phyloP scores from a whole-genome alignment of 768 basidiomycete genomes.

The Fomitopsis pulvina region DNA sequence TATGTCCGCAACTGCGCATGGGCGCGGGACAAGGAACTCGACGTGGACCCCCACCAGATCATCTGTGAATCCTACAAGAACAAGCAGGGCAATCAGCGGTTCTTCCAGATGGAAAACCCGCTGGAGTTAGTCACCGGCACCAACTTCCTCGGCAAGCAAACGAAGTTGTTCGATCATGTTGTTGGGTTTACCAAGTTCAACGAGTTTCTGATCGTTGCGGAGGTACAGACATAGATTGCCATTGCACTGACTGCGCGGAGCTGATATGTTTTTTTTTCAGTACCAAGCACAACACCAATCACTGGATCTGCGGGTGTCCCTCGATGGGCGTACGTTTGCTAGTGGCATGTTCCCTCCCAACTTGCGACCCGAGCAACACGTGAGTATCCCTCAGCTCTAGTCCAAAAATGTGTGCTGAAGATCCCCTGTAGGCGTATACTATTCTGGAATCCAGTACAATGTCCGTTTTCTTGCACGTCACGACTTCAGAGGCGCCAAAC shows the following conservation, averaged over 20 bases:
- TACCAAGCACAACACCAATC: slow-evolving; percentile 46
- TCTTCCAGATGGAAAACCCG: slow-evolving; percentile 51
- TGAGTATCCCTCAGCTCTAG: slow-evolving; percentile 29
- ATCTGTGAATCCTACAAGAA: slow-evolving; percentile 83
- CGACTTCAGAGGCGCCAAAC: slow-evolving; percentile 68
- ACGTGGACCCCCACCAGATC: slow-evolving; percentile 82
- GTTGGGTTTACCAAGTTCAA: slow-evolving; percentile 97
- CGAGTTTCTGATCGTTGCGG: slow-evolving; percentile 92
- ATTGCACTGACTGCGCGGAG: no score
- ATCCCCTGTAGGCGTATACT: slow-evolving; percentile 69
- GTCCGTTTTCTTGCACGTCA: slow-evolving; percentile 93
- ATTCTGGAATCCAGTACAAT: slow-evolving; percentile 91
- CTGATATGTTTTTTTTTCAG: slow-evolving; percentile 24
- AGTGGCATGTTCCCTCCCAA: slow-evolving; percentile 84
- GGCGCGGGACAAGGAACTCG: slow-evolving; percentile 74
- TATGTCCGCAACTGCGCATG: slow-evolving; percentile 92
- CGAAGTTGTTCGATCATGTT: slow-evolving; percentile 76
- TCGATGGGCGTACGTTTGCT: slow-evolving; percentile 84
- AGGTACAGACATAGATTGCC: slow-evolving; percentile 43
- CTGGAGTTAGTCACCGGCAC: slow-evolving; percentile 75
- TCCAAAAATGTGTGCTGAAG: neutral
- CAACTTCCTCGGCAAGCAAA: slow-evolving; percentile 65
- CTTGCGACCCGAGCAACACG: slow-evolving; percentile 87
- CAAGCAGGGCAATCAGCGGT: slow-evolving; percentile 74
- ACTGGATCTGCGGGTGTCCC: slow-evolving; percentile 84